Evolutionary conservation across 2,329 filamentous ascomycete genomes (phyloP).

Genomic region (Nothophaeocryptopus gaeumannii): DNA sequence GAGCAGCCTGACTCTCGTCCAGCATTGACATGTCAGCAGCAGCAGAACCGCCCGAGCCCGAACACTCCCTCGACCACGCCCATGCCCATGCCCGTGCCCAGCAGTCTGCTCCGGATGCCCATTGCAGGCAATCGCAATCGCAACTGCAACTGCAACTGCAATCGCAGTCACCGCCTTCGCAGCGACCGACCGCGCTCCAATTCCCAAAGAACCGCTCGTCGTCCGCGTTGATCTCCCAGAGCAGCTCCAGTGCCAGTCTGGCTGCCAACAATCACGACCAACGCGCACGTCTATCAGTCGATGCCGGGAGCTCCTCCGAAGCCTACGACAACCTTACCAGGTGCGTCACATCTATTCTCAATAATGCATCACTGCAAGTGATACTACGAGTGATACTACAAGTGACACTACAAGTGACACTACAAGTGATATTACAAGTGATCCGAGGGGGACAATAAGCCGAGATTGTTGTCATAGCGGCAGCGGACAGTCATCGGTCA

Average conservation of each 20-base stretch:
- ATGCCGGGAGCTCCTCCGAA: constrained; percentile 64
- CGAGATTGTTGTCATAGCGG: neutral
- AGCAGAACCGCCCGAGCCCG: neutral
- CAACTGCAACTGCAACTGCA: constrained; percentile 5
- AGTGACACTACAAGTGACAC: neutral
- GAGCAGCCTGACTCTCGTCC: too few species aligned
- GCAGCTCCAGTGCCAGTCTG: constrained; percentile 35
- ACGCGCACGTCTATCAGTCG: constrained; percentile 69
- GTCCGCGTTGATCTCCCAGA: constrained; percentile 45
- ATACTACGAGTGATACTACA: neutral
- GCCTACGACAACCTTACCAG: constrained; percentile 68
- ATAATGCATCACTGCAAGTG: neutral
- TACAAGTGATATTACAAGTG: neutral
- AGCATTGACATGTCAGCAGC: constrained; percentile 2
- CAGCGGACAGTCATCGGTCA: neutral
- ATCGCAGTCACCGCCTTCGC: constrained; percentile 13
- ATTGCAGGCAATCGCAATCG: neutral
- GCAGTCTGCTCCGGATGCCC: neutral
- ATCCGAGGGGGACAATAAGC: neutral
- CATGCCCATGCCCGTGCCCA: constrained; percentile 1
- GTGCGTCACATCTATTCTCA: constrained; percentile 50
- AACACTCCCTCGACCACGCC: neutral
- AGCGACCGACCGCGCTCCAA: constrained; percentile 25
- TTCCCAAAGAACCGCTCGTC: constrained; percentile 52
- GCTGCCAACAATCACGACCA: constrained; percentile 54